Evolutionary conservation across 1,284 basidiomycete genomes (phyloP), one percentile per base, ranked within the genome.

Genomic region (Amylostereum areolatum): DNA sequence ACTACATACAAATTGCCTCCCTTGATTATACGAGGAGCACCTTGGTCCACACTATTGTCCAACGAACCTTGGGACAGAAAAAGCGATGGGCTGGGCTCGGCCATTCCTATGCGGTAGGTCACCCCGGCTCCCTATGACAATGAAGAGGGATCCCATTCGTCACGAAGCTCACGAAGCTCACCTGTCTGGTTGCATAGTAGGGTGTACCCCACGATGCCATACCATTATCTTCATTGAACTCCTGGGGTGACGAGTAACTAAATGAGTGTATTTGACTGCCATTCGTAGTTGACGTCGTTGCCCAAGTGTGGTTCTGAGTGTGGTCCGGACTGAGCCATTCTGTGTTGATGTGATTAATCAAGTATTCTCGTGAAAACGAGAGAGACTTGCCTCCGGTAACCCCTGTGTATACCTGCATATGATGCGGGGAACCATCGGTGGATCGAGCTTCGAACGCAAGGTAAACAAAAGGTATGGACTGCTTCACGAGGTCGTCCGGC

Each of bases 11-110:
- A 6, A 25, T 12, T 8, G 33, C 41, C 49, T 41, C 30, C 55
- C 58, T 65, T 47, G 37, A 60, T 49, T 31, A 74, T 65, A 2
- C 62, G 51, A 25, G 66, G 62, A 55, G 59, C 66, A n/a, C 57
- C 28, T 27, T 12, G 12, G n/a, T 43, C 28, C 12, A 24, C n/a
- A 12, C 25, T 29, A 29, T 43, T 43, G 28, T 43, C 41, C n/a
- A 43, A 28, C 10, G 41, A 28, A 6, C 41, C 25, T 12, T 43
- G 27, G n/a, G 7, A 53, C 34, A 61, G 25, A 27, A 43, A 43
- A 4, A 53, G 49, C 5, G 53, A 57, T 4, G 71, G 69, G 9
- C 63, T 43, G 24, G 46, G 52, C 1, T 49, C 53, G 46, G 67
- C 67, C 29, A 57, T 40, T 2, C 64, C 71, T 9, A 66, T 66